Conservation (phyloP, 2,329 filamentous ascomycete species). For the Paramyrothecium sp. region DNA sequence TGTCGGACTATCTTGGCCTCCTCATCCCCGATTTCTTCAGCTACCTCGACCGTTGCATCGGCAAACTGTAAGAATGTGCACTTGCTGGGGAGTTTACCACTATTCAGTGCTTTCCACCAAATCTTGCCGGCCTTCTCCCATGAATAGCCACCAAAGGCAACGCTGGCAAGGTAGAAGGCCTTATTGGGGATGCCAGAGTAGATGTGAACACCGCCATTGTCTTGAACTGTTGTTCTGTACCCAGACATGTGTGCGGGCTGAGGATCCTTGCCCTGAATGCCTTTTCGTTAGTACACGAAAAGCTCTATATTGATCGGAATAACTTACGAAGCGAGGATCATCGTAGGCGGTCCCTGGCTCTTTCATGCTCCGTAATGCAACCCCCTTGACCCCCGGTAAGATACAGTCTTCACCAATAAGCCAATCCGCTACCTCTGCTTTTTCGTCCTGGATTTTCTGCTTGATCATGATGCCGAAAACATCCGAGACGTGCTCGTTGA, state of each 20-base stretch:
- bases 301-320: neutral
- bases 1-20: constrained; percentile 41
- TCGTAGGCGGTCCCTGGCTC: constrained; percentile 51
- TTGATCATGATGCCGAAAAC: constrained; percentile 58
- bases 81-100: constrained; percentile 35
- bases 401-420: constrained; percentile 53
- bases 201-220: constrained; percentile 54
- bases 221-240: constrained; percentile 37
- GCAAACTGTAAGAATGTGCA: constrained; percentile 49
- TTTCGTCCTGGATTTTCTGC: constrained; percentile 47
- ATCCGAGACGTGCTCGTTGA: constrained; percentile 57
- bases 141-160: constrained; percentile 48
- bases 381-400: constrained; percentile 47
- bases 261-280: constrained; percentile 46
- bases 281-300: neutral
- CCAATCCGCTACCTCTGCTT: constrained; percentile 48
- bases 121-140: constrained; percentile 54
- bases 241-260: constrained; percentile 47
- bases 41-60: constrained; percentile 43
- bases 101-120: constrained; percentile 50
- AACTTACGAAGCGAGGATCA: constrained; percentile 47
- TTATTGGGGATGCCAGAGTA: constrained; percentile 58
- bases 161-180: constrained; percentile 50
- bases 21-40: constrained; percentile 39
- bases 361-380: constrained; percentile 54